Percentiles rank a stretch among this genome's conserved stretches.
These are phyloP conservation scores for Solanum pimpinellifolium DNA, from an alignment of 257 asterid genomes.

Conservation along the genomic window DNA sequence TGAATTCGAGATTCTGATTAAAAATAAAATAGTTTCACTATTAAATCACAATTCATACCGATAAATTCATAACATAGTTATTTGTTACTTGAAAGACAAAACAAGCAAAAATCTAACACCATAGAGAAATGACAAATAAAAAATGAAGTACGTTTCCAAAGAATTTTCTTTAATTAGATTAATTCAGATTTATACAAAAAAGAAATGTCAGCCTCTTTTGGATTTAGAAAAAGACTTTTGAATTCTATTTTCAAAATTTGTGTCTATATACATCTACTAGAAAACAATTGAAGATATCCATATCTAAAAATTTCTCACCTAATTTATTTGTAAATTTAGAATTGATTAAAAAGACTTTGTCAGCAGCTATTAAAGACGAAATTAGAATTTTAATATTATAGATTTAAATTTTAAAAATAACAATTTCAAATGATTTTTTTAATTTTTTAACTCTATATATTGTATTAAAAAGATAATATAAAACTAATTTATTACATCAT, in stretches of 20 bases:
- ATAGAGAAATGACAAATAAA: not conserved
- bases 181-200: not conserved
- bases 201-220: not conserved
- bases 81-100: not conserved
- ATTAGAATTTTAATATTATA: not conserved
- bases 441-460: too few relatives aligned
- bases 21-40: rapidly evolving
- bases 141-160: not conserved
- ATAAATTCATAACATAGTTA: not conserved
- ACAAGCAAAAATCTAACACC: not conserved
- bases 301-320: not conserved
- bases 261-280: not conserved
- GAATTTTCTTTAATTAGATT: not conserved
- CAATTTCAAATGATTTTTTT: too few relatives aligned
- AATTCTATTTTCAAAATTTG: not conserved
- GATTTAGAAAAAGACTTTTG: not conserved
- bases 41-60: rapidly evolving
- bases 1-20: rapidly evolving
- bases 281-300: not conserved
- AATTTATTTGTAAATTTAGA: not conserved
- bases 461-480: too few relatives aligned
- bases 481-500: too few relatives aligned
- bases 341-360: not conserved
- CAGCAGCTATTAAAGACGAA: not conserved
- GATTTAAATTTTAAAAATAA: not conserved